These are phyloP conservation scores for Epichloe festucae DNA, from an alignment of 2,329 filamentous ascomycete genomes.

Conservation along the genomic window DNA sequence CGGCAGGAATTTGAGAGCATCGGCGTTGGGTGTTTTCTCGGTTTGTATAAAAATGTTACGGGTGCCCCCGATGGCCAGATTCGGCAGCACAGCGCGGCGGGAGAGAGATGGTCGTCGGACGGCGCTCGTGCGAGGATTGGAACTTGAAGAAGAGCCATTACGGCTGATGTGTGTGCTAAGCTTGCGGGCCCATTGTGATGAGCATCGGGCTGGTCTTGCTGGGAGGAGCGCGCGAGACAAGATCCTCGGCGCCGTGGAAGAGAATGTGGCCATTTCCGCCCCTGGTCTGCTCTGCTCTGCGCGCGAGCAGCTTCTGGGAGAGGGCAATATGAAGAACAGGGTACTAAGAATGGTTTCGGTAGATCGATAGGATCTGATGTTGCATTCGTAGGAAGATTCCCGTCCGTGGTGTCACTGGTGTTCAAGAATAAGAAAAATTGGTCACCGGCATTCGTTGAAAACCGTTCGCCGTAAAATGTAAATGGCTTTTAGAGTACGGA, in stretches of 20 bases:
- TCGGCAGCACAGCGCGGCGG: constrained; percentile 7
- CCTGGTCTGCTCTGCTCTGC: not conserved
- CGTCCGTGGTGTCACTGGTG: not conserved
- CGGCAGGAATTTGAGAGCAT: constrained; percentile 91
- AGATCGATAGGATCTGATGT: not conserved
- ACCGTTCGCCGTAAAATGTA: not conserved
- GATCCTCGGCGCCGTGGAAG: constrained; percentile 11
- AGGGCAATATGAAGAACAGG: not conserved
- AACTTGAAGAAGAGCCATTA: not conserved
- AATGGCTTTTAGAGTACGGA: not conserved
- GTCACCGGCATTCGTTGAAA: constrained; percentile 1
- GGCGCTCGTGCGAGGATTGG: not conserved
- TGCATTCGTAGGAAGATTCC: too few species aligned
- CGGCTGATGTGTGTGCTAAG: constrained; percentile 14
- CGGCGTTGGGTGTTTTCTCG: constrained; percentile 84
- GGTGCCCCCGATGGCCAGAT: constrained; percentile 16
- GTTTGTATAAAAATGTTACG: constrained; percentile 97
- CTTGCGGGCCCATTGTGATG: constrained; percentile 16
- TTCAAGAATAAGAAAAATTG: not conserved
- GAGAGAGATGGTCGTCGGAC: constrained; percentile 6
- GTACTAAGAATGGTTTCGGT: not conserved
- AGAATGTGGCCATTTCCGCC: constrained; percentile 10
- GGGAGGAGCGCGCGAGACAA: constrained; percentile 14
- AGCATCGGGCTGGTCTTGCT: constrained; percentile 10
- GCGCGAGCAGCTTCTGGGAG: not conserved